Base-by-base conservation (phyloP, 106 monocot genomes). In the Chionographis japonica region DNA sequence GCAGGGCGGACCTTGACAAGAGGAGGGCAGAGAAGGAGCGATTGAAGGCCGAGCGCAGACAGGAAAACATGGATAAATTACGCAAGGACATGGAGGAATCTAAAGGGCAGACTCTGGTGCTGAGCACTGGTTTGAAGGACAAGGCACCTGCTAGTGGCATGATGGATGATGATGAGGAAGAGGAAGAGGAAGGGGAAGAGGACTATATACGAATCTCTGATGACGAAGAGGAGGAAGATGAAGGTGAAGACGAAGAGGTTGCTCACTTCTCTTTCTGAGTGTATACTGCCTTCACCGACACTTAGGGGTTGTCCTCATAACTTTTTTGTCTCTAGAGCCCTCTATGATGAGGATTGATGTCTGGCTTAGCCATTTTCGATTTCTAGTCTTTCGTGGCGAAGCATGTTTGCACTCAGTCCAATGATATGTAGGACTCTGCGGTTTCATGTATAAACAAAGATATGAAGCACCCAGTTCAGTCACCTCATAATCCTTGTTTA, bases 1-100 rank as follows among this genome's bases (percentile, higher is more conserved):
- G 11, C 52, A 98, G 98, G 76, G 92, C 83, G 81, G 93, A 98
- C 69, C 86, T 98, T 57, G 92, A 93, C 54, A 98, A 85, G 73
- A 87, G 93, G 72, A 68, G 74, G 60, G 83, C 92, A 18, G 98
- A 98, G 77, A 98, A 93, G 73, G 82, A 87, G 12, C 63, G 84
- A 46, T 8, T 93, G 56, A 93, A 98, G 58, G 83, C 76, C 49
- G 90, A 88, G 40, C 75, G 79, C 17, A 82, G 84, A 69, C 58
- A 71, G 58, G 83, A 74, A 67, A 90, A 79, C 77, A 93, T 98
- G 93, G 90, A 93, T 36, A 93, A 66, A 40, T 65, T 98, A 64
- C 74, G 72, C 9, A 85, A 63, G 52, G 98, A 93, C 57, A 88
- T 98, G 93, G 87, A 85, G 73, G 81, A 88, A 66, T 79, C 93